Base-by-base conservation (phyloP, 2,329 filamentous ascomycete species). In the Paecilomyces niveus region DNA sequence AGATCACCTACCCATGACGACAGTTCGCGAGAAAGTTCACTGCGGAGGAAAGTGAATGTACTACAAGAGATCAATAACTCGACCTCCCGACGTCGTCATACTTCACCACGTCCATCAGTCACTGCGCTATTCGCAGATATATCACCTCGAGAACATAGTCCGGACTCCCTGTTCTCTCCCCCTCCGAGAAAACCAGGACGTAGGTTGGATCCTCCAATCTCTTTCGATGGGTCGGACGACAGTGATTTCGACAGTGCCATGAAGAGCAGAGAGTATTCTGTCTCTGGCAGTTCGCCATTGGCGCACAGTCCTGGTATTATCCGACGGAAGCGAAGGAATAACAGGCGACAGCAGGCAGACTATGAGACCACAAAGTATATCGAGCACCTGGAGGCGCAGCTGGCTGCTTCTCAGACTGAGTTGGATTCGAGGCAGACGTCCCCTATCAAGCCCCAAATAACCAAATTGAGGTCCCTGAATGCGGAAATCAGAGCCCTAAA, bases 321-420 rank as follows among this genome's bases (percentile, higher is more conserved):
- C 53, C 67, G 70, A 54, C 72, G 70, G n/a, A 65, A 63, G 31
- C 54, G 56, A 33, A 59, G 53, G 45, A 61, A 57, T 50, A 60
- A 35, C 57, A 61, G 59, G 54, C 59, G 35, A 32, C 58, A 57
- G 31, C 65, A 60, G 33, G 54, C 73, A 18, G 74, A 72, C 60
- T 74, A 71, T 56, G 76, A 79, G 59, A 72, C 73, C 9, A 70
- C 74, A 26, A 71, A 74, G 57, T 80, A 81, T 63, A 78, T 81
- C 59, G 77, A 80, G 54, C 77, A 80, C 64, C 74, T 81, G 11
- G 79, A 81, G 58, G 68, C 71, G 21, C 75, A 80, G 61, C 65
- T 81, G 24, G 72, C 73, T 18, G 68, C 74, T 15, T 70, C 73
- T 10, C 74, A 80, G 51, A 67, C 68, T 7, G 73, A 73, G 57